These are phyloP conservation scores for Wickerhamomyces sp. DNA, from an alignment of 1,139 yeast species.

Conservation along the genomic window DNA sequence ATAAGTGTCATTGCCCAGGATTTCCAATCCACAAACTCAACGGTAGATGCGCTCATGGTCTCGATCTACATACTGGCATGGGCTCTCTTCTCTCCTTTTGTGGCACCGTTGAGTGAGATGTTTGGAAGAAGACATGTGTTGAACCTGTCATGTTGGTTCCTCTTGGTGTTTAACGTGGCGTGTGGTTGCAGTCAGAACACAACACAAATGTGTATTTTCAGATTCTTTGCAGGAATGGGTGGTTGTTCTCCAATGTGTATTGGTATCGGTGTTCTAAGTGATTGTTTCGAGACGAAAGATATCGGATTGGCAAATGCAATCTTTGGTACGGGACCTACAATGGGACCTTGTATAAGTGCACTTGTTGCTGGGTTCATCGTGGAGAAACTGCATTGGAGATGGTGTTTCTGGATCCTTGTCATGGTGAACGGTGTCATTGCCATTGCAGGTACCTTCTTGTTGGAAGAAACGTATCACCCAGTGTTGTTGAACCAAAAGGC, in stretches of 20 bases:
- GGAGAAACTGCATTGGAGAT: slow-evolving; percentile 45
- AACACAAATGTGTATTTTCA: slow-evolving; percentile 50
- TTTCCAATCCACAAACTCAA: slow-evolving; percentile 34
- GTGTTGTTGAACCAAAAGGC: slow-evolving; percentile 45
- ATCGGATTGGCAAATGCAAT: slow-evolving; percentile 55
- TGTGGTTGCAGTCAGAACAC: slow-evolving; percentile 51
- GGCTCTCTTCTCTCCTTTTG: slow-evolving; percentile 56
- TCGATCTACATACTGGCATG: slow-evolving; percentile 58
- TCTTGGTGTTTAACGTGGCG: slow-evolving; percentile 49
- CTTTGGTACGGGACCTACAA: slow-evolving; percentile 51
- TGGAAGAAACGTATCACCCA: slow-evolving; percentile 58
- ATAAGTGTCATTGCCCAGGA: slow-evolving; percentile 39
- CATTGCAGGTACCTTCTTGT: slow-evolving; percentile 36
- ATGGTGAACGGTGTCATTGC: slow-evolving; percentile 49
- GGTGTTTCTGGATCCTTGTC: slow-evolving; percentile 57
- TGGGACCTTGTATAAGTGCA: slow-evolving; percentile 56
- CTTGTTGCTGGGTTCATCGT: slow-evolving; percentile 48
- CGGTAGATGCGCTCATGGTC: slow-evolving; percentile 44
- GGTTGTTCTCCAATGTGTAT: slow-evolving; percentile 62
- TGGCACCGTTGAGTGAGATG: slow-evolving; percentile 58
- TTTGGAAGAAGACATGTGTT: slow-evolving; percentile 52
- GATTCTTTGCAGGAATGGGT: slow-evolving; percentile 59
- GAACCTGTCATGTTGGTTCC: slow-evolving; percentile 44
- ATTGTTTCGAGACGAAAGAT: slow-evolving; percentile 45
- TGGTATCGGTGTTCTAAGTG: slow-evolving; percentile 68